These are phyloP conservation scores for Nigrospora sphaerica DNA, from an alignment of 2,329 filamentous ascomycete species.

Conservation along the genomic window DNA sequence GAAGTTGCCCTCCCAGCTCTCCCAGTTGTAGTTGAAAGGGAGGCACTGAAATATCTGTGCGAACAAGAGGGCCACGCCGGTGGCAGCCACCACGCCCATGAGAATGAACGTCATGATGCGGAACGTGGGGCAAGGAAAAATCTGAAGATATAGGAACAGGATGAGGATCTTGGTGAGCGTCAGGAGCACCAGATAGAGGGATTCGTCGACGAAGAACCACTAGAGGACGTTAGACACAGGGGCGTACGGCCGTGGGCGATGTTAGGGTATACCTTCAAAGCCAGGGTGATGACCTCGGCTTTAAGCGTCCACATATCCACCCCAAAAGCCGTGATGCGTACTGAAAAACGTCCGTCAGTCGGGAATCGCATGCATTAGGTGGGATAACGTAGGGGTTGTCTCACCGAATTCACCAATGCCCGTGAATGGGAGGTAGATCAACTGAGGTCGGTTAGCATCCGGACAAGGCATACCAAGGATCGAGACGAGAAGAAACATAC, in stretches of 20 bases:
- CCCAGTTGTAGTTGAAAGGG: conserved; percentile 1
- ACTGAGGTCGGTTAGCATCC: neutral
- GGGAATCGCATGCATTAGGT: too few species aligned
- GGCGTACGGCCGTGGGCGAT: neutral
- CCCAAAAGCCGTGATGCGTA: neutral
- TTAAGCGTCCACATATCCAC: neutral
- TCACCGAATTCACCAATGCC: neutral
- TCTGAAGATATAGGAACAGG: neutral
- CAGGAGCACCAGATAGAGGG: neutral
- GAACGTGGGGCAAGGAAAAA: neutral
- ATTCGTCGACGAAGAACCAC: neutral
- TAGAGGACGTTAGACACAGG: neutral
- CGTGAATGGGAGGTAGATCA: neutral
- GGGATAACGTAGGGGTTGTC: neutral
- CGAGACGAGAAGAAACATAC: neutral
- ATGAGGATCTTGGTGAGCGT: neutral
- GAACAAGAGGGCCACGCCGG: neutral
- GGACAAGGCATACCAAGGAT: neutral
- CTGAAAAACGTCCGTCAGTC: neutral
- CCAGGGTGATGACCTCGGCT: neutral
- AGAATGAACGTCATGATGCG: neutral
- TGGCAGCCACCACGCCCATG: neutral
- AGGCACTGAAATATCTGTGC: conserved; percentile 1
- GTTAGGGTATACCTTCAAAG: neutral
- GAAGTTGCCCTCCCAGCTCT: conserved; percentile 2